Evolutionary conservation across 2,329 filamentous ascomycete species (phyloP), one percentile per base, ranked within the genome.

Genomic region (Blumeriella jaapii): DNA sequence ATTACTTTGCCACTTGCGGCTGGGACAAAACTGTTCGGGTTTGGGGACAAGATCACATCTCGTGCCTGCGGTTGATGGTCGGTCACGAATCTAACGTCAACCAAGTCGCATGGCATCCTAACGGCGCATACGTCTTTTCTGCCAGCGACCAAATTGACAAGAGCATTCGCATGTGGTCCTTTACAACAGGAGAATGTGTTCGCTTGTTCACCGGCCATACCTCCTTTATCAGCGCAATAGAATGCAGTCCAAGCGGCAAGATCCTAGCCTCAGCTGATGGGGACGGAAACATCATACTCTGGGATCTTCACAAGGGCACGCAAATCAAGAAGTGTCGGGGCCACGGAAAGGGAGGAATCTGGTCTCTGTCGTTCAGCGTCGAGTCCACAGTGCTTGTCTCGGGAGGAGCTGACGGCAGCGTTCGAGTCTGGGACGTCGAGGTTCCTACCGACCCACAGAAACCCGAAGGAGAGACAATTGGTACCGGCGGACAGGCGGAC

Each of bases 11-110:
- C 23, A 87, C 82, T 5, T 82, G 76, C 22, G 85, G 84, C 6
- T 84, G 85, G 58, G 91, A 98, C 59, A 86, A 85, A 58, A 93
- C 83, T 1, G 83, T 86, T 6, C 78, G 91, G 11, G 66, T 96
- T 9, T 98, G 89, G 83, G 80, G 80, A 42, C 93, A 93, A 43
- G 87, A 95, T 53, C 83, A 93, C 46, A 87, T 93, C 27, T 86
- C 86, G 15, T 82, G 86, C 8, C 74, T 91, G 44, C 79, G 91
- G 27, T 72, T 96, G 31, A 78, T 95, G 44, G 83, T 89, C 2
- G 91, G 91, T 1, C 91, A 98, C 54, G 87, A 96, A 49, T 84
- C 86, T 13, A 80, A 85, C 48, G 83, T 95, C n/a, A 93, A 93
- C 33, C 77, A 78, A 27, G 69, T 95, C n/a, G 69, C 82, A 10